phyloP scores from a whole-genome alignment of 2,329 filamentous ascomycete genomes.

The Aspergillus clavatus region DNA sequence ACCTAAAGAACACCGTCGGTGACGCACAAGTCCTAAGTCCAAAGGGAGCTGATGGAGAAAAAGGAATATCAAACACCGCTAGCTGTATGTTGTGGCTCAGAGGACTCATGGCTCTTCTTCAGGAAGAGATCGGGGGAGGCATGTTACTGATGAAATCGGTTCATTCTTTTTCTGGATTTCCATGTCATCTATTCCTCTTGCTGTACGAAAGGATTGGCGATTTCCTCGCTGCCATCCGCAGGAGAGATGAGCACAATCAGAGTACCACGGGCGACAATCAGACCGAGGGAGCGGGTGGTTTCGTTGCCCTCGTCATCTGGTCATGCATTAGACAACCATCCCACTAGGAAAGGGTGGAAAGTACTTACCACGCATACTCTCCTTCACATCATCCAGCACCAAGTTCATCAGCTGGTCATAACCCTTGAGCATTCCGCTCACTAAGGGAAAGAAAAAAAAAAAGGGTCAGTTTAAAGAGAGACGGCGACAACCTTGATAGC shows the following conservation, averaged over 20 bases:
- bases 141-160: no score
- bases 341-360: not conserved
- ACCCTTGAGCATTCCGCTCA: slow-evolving; percentile 84
- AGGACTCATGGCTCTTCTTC: not conserved
- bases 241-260: slow-evolving; percentile 89
- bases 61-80: not conserved
- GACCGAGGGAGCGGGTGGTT: slow-evolving; percentile 70
- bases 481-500: not conserved
- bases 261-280: slow-evolving; percentile 87
- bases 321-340: slow-evolving; percentile 18
- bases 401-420: slow-evolving; percentile 98
- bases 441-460: slow-evolving; percentile 44
- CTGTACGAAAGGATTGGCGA: slow-evolving; percentile 85
- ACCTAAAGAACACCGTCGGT: not conserved
- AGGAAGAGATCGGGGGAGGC: not conserved
- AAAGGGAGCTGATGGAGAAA: no score
- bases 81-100: not conserved
- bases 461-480: no score
- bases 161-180: no score
- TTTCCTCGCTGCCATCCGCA: slow-evolving; percentile 90
- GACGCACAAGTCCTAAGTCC: not conserved
- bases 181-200: slow-evolving; percentile 54
- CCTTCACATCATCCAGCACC: slow-evolving; percentile 89
- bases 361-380: slow-evolving; percentile 73
- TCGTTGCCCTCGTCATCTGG: slow-evolving; percentile 91